Evolutionary conservation across 805 yeast species (phyloP), one percentile per base, ranked within the genome.

Genomic region (Cyberlindnera xishuangbannaensis): DNA sequence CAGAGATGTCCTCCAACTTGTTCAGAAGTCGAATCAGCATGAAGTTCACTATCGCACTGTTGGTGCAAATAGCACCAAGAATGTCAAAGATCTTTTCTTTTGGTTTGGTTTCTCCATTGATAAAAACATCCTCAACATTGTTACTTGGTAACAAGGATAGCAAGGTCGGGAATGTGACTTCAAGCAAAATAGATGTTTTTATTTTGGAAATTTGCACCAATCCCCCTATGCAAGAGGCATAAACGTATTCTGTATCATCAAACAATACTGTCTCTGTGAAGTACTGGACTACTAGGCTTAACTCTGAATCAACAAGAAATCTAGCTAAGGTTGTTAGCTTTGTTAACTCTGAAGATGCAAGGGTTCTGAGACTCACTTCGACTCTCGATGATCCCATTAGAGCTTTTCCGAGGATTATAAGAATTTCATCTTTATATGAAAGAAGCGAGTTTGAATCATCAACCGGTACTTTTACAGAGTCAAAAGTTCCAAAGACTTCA

Each of bases 341-440:
- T 1, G 76, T 66, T 31, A 86, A 65, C 28, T 82, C 83, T 34
- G 73, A 73, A 18, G 83, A 62, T 1, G 92, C 73, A 25, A 80
- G 60, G 18, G 81, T 67, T 47, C 86, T 69, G 36, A 86, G 64
- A 2, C 87, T 73, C 9, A 77, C 78, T 47, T 84, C 95, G 19
- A 73, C 59, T 21, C 67, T 69, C 0, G 95, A 76, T 0, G 83
- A 69, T 0, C 81, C 69, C 51, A 80, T 72, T 30, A 88, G 63
- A 5, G 84, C 68, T 48, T 74, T 78, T n/a, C 87, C 76, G 44
- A 85, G 55, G 27, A 80, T 61, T 34, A 78, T 73, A 19, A 87
- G 58, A 12, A 88, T 61, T 25, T 76, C 76, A 47, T 87, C 95
- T 41, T 82, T 78, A 53, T 27, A 36, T 1, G 12, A 2, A 26